Base-by-base conservation (phyloP, 2,329 filamentous ascomycete species). In the Fusarium sp. region DNA sequence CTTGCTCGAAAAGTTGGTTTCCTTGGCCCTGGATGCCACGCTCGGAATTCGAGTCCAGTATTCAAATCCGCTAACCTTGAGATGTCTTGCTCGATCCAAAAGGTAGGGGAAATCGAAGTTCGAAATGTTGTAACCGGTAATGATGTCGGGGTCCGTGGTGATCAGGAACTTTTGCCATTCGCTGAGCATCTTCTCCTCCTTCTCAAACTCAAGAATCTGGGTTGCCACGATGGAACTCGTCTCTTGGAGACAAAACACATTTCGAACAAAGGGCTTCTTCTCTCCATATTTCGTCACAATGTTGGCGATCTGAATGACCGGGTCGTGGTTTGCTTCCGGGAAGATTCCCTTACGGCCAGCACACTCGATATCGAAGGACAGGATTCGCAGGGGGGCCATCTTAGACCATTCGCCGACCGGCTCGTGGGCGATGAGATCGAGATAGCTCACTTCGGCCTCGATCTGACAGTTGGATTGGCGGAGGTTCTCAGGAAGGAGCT, bases 21-120 rank as follows among this genome's bases (percentile, higher is more conserved):
- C 89, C 76, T 90, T 96, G 8, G 91, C 85, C 46, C 86, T 85
- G 0, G 95, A 96, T 65, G 84, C 86, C 4, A 90, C 83, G 55
- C 86, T 90, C 53, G 88, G 91, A 20, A 97, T 80, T 67, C 96
- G 88, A 20, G 93, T 90, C 93, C 93, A 97, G 78, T 91, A 95
- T 6, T 96, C 91, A 72, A 99, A 99, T 0, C 86, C 87, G 2
- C 79, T 79, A 36, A 93, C 88, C 75, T 96, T 97, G 27, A 99
- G 84, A 77, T 97, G 90, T 70, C 87, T 92, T 9, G 94, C 96
- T 49, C 96, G 89, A 61, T 97, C 92, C 10, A 99, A 85, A 0
- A 99, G 87, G 77, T 99, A 99, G 0, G 95, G 95, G 70, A 99
- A 98, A 83, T 99, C 96, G 80, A 99, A 99, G 81, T 99, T 99